Evolutionary conservation across 163 green algal species (phyloP), one percentile per base, ranked within the genome.

Genomic region (Scenedesmus sp.): DNA sequence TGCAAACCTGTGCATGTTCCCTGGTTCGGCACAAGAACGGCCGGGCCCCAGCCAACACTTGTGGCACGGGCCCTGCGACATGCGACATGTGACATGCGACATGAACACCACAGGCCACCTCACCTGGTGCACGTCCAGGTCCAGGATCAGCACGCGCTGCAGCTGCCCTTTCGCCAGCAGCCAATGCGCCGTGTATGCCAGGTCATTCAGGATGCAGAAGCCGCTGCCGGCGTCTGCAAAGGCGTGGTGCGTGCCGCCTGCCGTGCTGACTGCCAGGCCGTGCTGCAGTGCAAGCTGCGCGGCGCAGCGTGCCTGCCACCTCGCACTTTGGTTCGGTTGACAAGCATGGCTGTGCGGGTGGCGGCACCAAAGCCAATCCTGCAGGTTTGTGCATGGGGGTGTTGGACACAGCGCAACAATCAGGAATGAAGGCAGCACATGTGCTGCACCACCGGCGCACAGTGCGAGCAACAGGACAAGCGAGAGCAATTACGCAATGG

Each of bases 161-260:
- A 96, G 96, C 0, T 33, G 53, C 4, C 94, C 94, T 59, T 94
- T 85, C 1, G 81, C 51, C 72, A 98, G 91, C 83, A 99, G 89
- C 78, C 93, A 80, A 42, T 89, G 82, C 10, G 95, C 93, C 0
- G 95, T 96, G 56, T 98, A 92, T 1, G 95, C 97, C 59, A 99
- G 84, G 91, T 99, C 97, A 83, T 99, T 99, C 42, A 99, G 81
- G 53, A 99, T 98, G 93, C 97, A 99, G 91, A 97, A 99, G 59
- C 97, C 97, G 15, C 94, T 96, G 30, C 97, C 97, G 73, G 87
- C 87, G 26, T 86, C 89, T 3, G 85, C 90, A 81, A 96, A 95
- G 0, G 97, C 96, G 65, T 98, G 96, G 92, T 98, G 97, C 15
- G 97, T 98, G 24, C 97, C 95, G 3, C 97, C 97, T 6, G 97